These are phyloP conservation scores for Eucalyptus virginea DNA, from an alignment of 345 rosid genomes.

Conservation along the genomic window DNA sequence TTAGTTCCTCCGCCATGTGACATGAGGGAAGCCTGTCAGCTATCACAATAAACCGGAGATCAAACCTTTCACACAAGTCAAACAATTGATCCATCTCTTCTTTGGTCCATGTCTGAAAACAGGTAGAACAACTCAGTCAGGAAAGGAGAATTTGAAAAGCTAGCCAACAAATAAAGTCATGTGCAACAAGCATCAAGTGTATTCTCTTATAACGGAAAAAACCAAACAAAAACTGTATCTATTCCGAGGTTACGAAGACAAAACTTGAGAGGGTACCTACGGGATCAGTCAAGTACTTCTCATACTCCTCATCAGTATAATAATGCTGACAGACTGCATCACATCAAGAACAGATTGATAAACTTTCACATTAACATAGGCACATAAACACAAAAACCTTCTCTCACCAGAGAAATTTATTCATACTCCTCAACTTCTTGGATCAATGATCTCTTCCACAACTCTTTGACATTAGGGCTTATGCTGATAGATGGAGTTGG, in stretches of 20 bases:
- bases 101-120: slow-evolving; percentile 63
- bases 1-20: slow-evolving; percentile 67
- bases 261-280: slow-evolving; percentile 43
- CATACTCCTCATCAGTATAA: slow-evolving; percentile 81
- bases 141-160: not conserved
- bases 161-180: not conserved
- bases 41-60: slow-evolving; percentile 71
- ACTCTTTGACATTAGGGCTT: not conserved
- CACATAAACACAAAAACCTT: not conserved
- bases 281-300: slow-evolving; percentile 73
- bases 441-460: too few species aligned
- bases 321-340: slow-evolving; percentile 59
- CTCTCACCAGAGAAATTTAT: not conserved
- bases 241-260: not conserved
- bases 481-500: slow-evolving; percentile 40
- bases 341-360: not conserved
- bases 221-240: not conserved
- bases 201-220: not conserved
- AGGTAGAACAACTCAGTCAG: not conserved
- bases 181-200: not conserved
- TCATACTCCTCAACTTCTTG: too few species aligned
- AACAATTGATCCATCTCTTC: slow-evolving; percentile 90
- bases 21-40: slow-evolving; percentile 74
- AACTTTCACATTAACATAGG: not conserved
- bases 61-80: slow-evolving; percentile 70